Evolutionary conservation across 345 rosid species (phyloP).

Genomic region (Garcia nutans): DNA sequence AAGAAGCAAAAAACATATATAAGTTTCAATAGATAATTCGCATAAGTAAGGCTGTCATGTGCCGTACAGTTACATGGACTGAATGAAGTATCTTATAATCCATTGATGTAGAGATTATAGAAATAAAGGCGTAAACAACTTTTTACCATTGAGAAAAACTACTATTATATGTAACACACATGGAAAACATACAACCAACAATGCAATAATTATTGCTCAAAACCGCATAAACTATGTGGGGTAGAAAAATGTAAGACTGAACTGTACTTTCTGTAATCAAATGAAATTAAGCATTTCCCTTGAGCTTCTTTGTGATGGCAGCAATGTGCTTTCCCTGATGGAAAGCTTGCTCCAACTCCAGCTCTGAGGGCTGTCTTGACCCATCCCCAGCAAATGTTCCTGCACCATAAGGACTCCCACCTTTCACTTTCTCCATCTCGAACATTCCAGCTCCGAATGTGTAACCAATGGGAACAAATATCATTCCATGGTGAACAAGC

Average conservation of each 20-base stretch:
- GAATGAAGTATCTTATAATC: background rate
- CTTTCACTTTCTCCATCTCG: slow-evolving; percentile 89
- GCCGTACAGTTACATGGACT: no score
- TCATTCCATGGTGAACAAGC: slow-evolving; percentile 92
- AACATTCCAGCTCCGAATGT: slow-evolving; percentile 98
- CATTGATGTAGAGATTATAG: background rate
- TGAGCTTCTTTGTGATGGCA: slow-evolving; percentile 80
- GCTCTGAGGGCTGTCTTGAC: slow-evolving; percentile 75
- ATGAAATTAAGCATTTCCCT: slow-evolving; percentile 48
- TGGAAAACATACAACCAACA: slow-evolving; percentile 20
- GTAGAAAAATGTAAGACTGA: slow-evolving; percentile 17
- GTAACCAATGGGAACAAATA: slow-evolving; percentile 88
- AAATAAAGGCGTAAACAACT: slow-evolving; percentile 13
- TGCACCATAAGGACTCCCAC: slow-evolving; percentile 93
- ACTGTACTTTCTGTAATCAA: slow-evolving; percentile 2
- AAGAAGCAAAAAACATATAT: no score
- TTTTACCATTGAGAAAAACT: slow-evolving; percentile 23
- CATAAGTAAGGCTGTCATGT: no score
- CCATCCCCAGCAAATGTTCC: slow-evolving; percentile 96
- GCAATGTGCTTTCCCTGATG: slow-evolving; percentile 96
- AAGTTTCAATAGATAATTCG: no score
- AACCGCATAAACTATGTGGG: slow-evolving; percentile 21
- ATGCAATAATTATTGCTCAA: slow-evolving; percentile 29
- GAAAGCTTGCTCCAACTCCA: slow-evolving; percentile 83
- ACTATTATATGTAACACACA: slow-evolving; percentile 19